Base-by-base conservation (phyloP, 352 stramenopile species). In the Globisporangium heterothallicum region DNA sequence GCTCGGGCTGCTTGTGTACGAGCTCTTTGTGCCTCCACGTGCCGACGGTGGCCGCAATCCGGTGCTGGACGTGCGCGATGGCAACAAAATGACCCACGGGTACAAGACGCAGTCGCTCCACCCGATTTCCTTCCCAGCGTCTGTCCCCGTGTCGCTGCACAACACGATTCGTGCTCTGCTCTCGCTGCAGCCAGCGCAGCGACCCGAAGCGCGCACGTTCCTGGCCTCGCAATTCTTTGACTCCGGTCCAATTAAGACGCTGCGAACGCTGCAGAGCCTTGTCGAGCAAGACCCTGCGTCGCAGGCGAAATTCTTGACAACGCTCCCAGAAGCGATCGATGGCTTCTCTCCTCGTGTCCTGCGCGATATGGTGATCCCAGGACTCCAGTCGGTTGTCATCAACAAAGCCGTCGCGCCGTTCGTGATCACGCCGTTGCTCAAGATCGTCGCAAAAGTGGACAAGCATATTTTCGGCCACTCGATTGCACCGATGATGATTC, bases 91-190 rank as follows among this genome's bases (percentile, higher is more conserved):
- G 77, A 94, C 84, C 0, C 77, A 96, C 59, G 77, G 73, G 19
- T 94, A 94, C 70, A 94, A 94, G 51, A 78, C 92, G 46, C 82
- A 89, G 64, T 91, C 84, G n/a, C 65, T 96, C 47, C 84, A 94
- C 45, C 84, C 84, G 29, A 92, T 94, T 42, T 72, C 75, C 45
- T 94, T 94, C 64, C 80, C 78, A 40, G 47, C 68, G 13, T 78
- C 76, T 0, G 74, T 94, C 35, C 84, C 84, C n/a, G 81, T 86
- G 32, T 67, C 81, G 30, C 58, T 94, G 26, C 81, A 94, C 42
- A 92, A 92, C 59, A 94, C 84, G 40, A 91, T 94, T 49, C 80
- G 81, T 10, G 74, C 81, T 38, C 61, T 92, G 49, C 63, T 94
- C 21, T 70, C 77, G 26, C 49, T 91, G 29, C 68, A 88, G 25